Conservation (phyloP, 2,329 filamentous ascomycete genomes). For the Cordyceps fumosorosea region DNA sequence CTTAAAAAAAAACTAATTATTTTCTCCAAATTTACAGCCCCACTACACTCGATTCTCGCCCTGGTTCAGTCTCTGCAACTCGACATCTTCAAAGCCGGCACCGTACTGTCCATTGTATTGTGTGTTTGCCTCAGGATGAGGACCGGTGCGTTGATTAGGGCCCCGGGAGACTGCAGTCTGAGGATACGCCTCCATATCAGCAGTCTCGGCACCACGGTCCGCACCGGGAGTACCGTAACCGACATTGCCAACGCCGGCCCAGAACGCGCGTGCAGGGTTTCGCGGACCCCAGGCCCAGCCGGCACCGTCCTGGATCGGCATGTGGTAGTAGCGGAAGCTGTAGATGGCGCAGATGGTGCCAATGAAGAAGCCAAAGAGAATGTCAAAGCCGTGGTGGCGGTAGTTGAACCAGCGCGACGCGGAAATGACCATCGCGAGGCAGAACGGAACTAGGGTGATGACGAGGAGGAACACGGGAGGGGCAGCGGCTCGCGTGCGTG, state of each 20-base stretch:
- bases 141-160: constrained; percentile 15
- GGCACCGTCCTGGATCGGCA: constrained; percentile 65
- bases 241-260: constrained; percentile 61
- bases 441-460: constrained; percentile 64
- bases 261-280: constrained; percentile 66
- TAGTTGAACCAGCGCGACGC: constrained; percentile 82
- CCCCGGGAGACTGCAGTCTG: constrained; percentile 7
- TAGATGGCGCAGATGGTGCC: constrained; percentile 66
- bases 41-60: constrained; percentile 8
- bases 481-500: constrained; percentile 68
- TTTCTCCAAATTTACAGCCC: background rate
- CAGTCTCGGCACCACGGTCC: constrained; percentile 21
- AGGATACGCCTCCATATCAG: constrained; percentile 16
- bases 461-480: constrained; percentile 74
- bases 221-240: constrained; percentile 43
- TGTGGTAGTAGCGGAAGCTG: constrained; percentile 78
- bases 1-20: background rate
- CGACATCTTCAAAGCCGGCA: constrained; percentile 24
- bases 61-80: constrained; percentile 21
- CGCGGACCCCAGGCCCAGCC: constrained; percentile 88
- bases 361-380: constrained; percentile 76
- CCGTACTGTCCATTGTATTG: constrained; percentile 6
- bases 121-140: background rate
- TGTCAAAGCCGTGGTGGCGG: constrained; percentile 88
- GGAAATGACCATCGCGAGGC: constrained; percentile 72